Conservation (phyloP, 805 yeast genomes). For the Yarrowia sp. region DNA sequence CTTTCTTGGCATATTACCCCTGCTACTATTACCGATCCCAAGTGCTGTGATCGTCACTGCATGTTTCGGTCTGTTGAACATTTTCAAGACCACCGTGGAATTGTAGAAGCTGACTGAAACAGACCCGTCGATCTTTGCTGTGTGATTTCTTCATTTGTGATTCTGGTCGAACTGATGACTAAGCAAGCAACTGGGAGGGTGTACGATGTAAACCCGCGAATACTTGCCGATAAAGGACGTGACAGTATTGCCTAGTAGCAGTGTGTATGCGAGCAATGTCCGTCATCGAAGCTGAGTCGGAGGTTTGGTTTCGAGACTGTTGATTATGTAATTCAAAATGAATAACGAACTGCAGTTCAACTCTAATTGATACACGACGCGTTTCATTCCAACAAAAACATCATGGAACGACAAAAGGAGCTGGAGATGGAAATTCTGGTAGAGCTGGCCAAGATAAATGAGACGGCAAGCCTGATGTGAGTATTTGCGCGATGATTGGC, state of each 20-base stretch:
- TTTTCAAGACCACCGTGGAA: not conserved
- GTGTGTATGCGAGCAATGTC: too few species aligned
- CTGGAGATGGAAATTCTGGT: slow-evolving; percentile 16
- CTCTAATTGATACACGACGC: not conserved
- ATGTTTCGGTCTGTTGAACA: slow-evolving; percentile 1
- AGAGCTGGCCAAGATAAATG: slow-evolving; percentile 24
- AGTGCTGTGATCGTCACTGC: slow-evolving; percentile 6
- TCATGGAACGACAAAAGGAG: slow-evolving; percentile 31
- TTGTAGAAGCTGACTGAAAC: not conserved
- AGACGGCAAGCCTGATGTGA: slow-evolving; percentile 11
- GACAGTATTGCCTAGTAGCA: too few species aligned
- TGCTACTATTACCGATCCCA: too few species aligned
- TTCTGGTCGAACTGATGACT: too few species aligned
- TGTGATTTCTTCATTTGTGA: too few species aligned
- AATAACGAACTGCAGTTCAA: not conserved
- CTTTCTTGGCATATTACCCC: too few species aligned
- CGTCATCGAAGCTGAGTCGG: too few species aligned
- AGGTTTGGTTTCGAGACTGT: too few species aligned
- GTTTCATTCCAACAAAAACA: not conserved
- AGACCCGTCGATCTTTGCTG: not conserved
- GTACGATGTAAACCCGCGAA: too few species aligned
- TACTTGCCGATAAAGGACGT: too few species aligned
- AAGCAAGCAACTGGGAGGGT: too few species aligned
- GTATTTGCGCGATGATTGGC: not conserved
- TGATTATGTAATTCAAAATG: not conserved